These are phyloP conservation scores for Penicillium frequentans DNA, from an alignment of 2,329 filamentous ascomycete species.

Conservation along the genomic window DNA sequence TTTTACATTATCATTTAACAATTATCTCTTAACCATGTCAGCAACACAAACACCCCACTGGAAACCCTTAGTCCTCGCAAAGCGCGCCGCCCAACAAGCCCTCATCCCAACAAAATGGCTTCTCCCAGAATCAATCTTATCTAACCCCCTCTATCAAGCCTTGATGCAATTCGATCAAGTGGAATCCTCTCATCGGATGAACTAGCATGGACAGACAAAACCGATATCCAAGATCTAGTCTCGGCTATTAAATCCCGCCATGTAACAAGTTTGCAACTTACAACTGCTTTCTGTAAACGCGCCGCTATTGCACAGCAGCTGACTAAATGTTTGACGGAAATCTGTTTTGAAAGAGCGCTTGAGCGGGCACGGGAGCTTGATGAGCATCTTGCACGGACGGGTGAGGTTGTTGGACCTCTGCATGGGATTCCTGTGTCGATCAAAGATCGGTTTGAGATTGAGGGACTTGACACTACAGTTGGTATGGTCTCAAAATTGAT, in stretches of 20 bases:
- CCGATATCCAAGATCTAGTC: conserved; percentile 18
- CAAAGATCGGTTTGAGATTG: conserved; percentile 67
- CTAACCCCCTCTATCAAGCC: conserved; percentile 6
- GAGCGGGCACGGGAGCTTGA: conserved; percentile 52
- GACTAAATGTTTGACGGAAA: conserved; percentile 17
- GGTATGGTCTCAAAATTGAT: conserved; percentile 5
- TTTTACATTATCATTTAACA: not conserved
- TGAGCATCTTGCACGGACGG: conserved; percentile 49
- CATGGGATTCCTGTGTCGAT: conserved; percentile 62
- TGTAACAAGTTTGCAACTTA: conserved; percentile 12
- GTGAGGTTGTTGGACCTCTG: conserved; percentile 59
- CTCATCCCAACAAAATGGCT: conserved; percentile 24
- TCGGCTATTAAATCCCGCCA: conserved; percentile 8
- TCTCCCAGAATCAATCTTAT: conserved; percentile 12
- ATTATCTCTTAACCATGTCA: not conserved
- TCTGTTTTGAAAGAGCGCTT: conserved; percentile 57
- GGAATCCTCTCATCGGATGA: conserved; percentile 20
- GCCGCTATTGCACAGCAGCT: conserved; percentile 12
- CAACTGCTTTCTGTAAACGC: conserved; percentile 14
- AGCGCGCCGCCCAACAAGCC: conserved; percentile 19
- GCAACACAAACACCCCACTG: conserved; percentile 11
- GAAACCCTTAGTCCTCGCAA: conserved; percentile 21
- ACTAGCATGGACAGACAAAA: conserved; percentile 23
- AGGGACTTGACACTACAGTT: conserved; percentile 28
- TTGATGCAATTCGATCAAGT: conserved; percentile 20